A percentile compares a stretch with the other conserved stretches of the same genome.
Evolutionary conservation across 768 basidiomycete genomes (phyloP).

Genomic region (Boletus barrowsii): DNA sequence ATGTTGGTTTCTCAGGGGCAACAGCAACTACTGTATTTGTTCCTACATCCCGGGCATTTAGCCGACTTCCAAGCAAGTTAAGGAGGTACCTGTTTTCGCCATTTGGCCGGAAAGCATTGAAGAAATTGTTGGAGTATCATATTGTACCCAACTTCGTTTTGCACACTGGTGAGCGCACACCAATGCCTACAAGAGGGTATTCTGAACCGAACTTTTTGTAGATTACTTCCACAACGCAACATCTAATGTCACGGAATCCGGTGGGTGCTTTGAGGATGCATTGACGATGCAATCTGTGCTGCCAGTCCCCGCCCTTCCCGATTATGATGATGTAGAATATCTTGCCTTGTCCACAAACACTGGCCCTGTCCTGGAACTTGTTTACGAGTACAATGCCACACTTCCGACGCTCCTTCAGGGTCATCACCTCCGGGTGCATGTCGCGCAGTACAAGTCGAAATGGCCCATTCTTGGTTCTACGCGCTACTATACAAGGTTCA

Average conservation of each 20-base stretch:
- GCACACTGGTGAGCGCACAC: conserved; percentile 5
- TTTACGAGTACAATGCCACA: conserved; percentile 11
- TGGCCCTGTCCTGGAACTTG: neutral
- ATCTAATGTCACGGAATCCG: neutral
- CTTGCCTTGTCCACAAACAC: neutral
- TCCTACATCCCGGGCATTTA: conserved; percentile 7
- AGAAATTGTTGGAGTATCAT: conserved; percentile 13
- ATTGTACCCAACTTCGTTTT: conserved; percentile 7
- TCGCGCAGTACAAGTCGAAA: conserved; percentile 10
- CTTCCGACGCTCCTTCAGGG: conserved; percentile 11
- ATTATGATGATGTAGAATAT: neutral
- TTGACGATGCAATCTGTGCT: neutral
- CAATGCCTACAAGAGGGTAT: neutral
- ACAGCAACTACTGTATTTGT: conserved; percentile 5
- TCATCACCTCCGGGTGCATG: conserved; percentile 3
- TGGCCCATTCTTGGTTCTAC: neutral
- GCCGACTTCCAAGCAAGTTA: conserved; percentile 8
- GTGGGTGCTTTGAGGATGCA: neutral
- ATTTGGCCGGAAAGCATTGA: conserved; percentile 11
- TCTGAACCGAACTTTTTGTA: neutral
- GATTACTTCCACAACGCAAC: conserved; percentile 13
- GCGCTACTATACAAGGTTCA: conserved; percentile 9
- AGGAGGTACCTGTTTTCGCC: conserved; percentile 11
- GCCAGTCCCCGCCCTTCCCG: neutral
- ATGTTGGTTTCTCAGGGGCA: conserved; percentile 1